Conservation (phyloP, 306 rosid genomes). For the Inga laurina region DNA sequence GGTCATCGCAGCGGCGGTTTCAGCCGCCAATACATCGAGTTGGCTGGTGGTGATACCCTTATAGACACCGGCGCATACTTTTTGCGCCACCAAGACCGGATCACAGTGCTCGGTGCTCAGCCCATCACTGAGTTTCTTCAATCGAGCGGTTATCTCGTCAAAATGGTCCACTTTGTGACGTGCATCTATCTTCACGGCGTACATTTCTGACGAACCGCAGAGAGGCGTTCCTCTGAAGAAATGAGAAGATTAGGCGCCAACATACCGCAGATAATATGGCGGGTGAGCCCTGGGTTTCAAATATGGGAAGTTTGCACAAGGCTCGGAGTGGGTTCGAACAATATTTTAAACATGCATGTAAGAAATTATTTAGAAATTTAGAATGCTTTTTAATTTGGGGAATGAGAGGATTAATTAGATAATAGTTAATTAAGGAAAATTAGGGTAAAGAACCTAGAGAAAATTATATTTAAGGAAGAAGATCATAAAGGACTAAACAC, state of each 20-base stretch:
- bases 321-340: too few relatives aligned
- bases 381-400: too few relatives aligned
- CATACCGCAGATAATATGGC: too few relatives aligned
- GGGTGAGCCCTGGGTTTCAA: too few relatives aligned
- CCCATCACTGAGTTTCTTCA: conserved; percentile 92
- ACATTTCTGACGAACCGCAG: conserved; percentile 35
- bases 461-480: too few relatives aligned
- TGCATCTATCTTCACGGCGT: conserved; percentile 83
- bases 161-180: conserved; percentile 71
- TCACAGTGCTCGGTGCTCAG: conserved; percentile 79
- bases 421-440: too few relatives aligned
- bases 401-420: too few relatives aligned
- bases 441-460: too few relatives aligned
- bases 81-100: conserved; percentile 84
- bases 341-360: too few relatives aligned
- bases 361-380: too few relatives aligned
- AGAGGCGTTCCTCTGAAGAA: conserved; percentile 5
- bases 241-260: conserved; percentile 47
- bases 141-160: conserved; percentile 85
- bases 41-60: conserved; percentile 94
- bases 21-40: conserved; percentile 94
- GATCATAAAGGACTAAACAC: too few relatives aligned
- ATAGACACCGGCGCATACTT: conserved; percentile 77
- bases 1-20: conserved; percentile 93
- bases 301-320: neutral